phyloP scores from a whole-genome alignment of 805 yeast genomes.

The Barnettozyma californica region DNA sequence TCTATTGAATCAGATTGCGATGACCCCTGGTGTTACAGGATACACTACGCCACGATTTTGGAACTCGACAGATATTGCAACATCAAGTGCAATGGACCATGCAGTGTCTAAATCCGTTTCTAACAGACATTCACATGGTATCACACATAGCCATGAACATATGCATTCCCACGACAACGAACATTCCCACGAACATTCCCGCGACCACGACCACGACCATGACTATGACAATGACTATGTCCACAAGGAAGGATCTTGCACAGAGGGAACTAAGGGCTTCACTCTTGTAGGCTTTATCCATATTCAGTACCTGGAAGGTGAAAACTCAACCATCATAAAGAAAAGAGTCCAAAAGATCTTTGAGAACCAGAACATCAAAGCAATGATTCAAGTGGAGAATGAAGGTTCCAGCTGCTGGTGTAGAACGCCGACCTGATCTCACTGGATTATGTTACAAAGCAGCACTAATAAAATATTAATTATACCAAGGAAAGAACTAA shows the following conservation, averaged over 20 bases:
- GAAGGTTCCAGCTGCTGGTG: conserved; percentile 70
- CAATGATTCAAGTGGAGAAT: conserved; percentile 63
- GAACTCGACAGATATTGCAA: conserved; percentile 45
- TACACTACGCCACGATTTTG: conserved; percentile 90
- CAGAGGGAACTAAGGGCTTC: conserved; percentile 15
- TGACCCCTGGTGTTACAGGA: conserved; percentile 74
- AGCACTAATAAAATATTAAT: background rate
- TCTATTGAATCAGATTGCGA: conserved; percentile 60
- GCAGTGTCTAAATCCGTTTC: conserved; percentile 21
- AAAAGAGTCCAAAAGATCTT: conserved; percentile 55
- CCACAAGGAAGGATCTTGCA: conserved; percentile 9
- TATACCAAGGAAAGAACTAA: background rate
- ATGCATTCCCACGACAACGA: conserved; percentile 3
- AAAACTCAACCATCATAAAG: conserved; percentile 54
- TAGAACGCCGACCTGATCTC: conserved; percentile 24
- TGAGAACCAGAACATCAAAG: conserved; percentile 41
- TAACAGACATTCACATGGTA: background rate
- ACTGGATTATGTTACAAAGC: background rate
- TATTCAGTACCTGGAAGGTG: conserved; percentile 63
- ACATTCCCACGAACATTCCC: conserved; percentile 31
- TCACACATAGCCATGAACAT: conserved; percentile 18
- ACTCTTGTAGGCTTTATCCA: conserved; percentile 75
- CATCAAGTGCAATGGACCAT: conserved; percentile 19
- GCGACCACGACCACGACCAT: conserved; percentile 16
- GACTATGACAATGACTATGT: conserved; percentile 14